Conservation (phyloP, 495 filamentous ascomycete genomes). For the Aspergillus homomorphus region DNA sequence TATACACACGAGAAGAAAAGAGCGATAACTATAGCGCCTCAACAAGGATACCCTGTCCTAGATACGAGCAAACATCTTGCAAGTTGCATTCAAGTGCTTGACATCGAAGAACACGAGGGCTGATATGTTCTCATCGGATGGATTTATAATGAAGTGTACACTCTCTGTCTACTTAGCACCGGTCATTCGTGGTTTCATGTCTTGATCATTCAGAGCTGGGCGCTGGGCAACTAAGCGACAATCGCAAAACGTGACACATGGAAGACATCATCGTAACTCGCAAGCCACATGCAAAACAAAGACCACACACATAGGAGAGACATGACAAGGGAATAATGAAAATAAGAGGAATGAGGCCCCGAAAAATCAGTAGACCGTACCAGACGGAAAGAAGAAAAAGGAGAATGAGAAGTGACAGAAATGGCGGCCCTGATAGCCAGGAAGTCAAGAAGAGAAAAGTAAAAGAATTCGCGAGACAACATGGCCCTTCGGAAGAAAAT, state of each 20-base stretch:
- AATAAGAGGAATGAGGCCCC: slow-evolving; percentile 5
- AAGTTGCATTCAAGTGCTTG: no score
- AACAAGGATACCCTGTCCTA: no score
- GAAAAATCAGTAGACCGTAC: slow-evolving; percentile 17
- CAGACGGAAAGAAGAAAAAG: slow-evolving; percentile 14
- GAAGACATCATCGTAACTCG: background rate
- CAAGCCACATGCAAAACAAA: slow-evolving; percentile 9
- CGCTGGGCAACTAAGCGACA: background rate
- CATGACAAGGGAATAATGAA: slow-evolving; percentile 13
- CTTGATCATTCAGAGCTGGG: background rate
- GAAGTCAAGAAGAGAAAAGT: slow-evolving; percentile 19
- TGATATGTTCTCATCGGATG: no score
- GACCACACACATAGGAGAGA: slow-evolving; percentile 15
- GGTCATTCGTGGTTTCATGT: background rate
- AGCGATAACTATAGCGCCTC: no score
- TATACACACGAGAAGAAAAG: no score
- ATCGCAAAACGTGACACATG: slow-evolving; percentile 5
- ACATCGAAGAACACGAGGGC: no score
- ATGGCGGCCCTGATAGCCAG: slow-evolving; percentile 16
- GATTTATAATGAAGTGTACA: no score
- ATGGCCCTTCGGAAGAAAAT: background rate
- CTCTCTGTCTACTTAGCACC: no score
- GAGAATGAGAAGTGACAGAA: slow-evolving; percentile 9
- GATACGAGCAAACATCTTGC: no score
- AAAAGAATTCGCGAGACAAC: slow-evolving; percentile 20